Evolutionary conservation across 1,139 yeast genomes (phyloP), one percentile per base, ranked within the genome.

Genomic region (Meyerozyma sp.): DNA sequence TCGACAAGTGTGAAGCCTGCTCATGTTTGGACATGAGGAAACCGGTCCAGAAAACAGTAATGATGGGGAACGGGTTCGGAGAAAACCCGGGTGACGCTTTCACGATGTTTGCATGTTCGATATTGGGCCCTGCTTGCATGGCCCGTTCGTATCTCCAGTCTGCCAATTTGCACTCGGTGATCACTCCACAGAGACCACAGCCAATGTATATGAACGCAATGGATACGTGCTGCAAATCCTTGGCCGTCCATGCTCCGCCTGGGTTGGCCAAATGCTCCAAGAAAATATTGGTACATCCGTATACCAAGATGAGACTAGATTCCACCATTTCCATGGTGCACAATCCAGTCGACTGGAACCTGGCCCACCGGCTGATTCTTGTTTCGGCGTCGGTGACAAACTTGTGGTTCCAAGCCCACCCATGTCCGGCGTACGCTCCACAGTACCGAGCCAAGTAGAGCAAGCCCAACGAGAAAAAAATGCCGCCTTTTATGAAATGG

Each of bases 21-120:
- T 81, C 82, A 63, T 93, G 98, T 62, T 84, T 88, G 2, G 97
- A 89, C 98, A 93, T 93, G 49, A 93, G 73, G n/a, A 84, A 74
- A 23, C 98, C 98, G 1, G 98, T 93, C 96, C 97, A 93, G 65
- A 87, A 93, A 34, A 93, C 86, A 9, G 95, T 89, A 51, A 93
- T 77, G 2, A 89, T 80, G 1, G 98, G 98, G 77, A 93, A 88
- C 18, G 97, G 97, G 59, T 93, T 93, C 41, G 91, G 90, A 3
- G 89, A 81, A 58, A 70, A 85, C 0, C 94, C 94, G 1, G 91
- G 90, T 1, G 82, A 61, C 7, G 82, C 84, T 47, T 70, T 70
- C 10, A 55, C 40, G 4, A 66, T 49, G 32, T 42, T 40, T 46
- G 56, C 40, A 44, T 45, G 39, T 49, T 46, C 62, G 55, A 57